A percentile compares a stretch with the other conserved stretches of the same genome.
Conservation (phyloP, 164 flowering plant species). For the Protea cynaroides region DNA sequence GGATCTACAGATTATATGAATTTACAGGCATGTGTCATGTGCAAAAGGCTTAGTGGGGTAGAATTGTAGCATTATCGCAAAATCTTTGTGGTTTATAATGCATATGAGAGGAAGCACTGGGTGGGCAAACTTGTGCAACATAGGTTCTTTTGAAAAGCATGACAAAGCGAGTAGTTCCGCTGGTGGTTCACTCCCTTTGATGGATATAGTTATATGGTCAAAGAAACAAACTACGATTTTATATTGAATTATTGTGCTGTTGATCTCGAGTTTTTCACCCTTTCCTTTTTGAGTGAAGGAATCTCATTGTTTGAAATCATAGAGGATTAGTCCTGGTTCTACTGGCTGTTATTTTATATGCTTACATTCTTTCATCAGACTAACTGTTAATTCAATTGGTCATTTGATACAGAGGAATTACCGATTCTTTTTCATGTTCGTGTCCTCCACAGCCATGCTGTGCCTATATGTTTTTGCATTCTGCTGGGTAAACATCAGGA, state of each 20-base stretch:
- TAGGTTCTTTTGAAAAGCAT: no score
- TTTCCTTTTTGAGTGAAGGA: no score
- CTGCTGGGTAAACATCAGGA: constrained; percentile 55
- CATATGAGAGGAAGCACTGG: no score
- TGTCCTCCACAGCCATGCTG: constrained; percentile 55
- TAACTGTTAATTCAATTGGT: background rate
- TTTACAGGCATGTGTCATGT: no score
- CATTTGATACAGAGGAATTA: constrained; percentile 56
- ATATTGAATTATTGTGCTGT: no score
- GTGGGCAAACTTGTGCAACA: no score
- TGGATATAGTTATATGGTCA: background rate
- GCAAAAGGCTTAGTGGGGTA: no score
- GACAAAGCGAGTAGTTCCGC: background rate
- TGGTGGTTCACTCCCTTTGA: background rate
- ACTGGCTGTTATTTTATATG: background rate
- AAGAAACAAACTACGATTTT: no score
- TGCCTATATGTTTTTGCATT: constrained; percentile 63
- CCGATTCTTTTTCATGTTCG: constrained; percentile 72
- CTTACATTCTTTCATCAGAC: background rate
- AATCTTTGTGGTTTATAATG: no score
- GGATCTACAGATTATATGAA: no score
- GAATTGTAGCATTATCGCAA: no score
- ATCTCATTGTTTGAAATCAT: background rate
- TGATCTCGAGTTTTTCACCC: no score
- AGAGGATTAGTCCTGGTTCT: background rate